Base-by-base conservation (phyloP, 2,329 filamentous ascomycete genomes). In the Neopestalotiopsis rosae region DNA sequence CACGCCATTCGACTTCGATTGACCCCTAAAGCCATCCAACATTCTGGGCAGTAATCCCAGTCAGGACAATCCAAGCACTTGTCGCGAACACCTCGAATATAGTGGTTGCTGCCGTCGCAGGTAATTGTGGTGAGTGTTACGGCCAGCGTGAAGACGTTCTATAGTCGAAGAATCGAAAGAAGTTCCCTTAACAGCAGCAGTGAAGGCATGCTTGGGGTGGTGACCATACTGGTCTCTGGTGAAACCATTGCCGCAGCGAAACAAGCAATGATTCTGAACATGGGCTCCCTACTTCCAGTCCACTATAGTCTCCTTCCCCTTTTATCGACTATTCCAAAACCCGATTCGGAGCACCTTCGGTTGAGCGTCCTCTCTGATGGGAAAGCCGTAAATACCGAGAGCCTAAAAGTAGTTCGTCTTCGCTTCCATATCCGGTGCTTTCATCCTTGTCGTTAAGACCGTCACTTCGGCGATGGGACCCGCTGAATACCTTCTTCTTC, bases 31-130 rank as follows among this genome's bases (percentile, higher is more conserved):
- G 24, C 24, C 24, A 86, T 70, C 82, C 81, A 59, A 93, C 91
- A 73, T 87, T 89, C 74, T 86, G 82, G 69, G 94, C 81, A 81
- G 83, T 93, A 98, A 77, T 99, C 96, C 92, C 94, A 99, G 81
- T 99, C 96, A 58, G 97, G 96, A 85, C 96, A 99, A 79, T 94
- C 91, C 72, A 98, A 86, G 80, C 96, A 99, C 87, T 99, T 99
- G 88, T 98, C 92, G 74, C 96, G 95, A 68, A 97, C 87, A 74
- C 96, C 97, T 74, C 88, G 86, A 76, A 99, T 96, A 79, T 90
- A 90, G 87, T 91, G 92, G 75, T 98, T 93, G 80, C 97, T 99
- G 56, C 94, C 94, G 83, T 99, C 96, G 78, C 96, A 99, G 72
- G 98, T 91, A 70, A 96, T 93, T 90, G 83, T 99, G 96, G 70